A percentile compares a stretch with the other conserved stretches of the same genome.
phyloP scores from a whole-genome alignment of 305 asterid species.

The Ilex paraguariensis region DNA sequence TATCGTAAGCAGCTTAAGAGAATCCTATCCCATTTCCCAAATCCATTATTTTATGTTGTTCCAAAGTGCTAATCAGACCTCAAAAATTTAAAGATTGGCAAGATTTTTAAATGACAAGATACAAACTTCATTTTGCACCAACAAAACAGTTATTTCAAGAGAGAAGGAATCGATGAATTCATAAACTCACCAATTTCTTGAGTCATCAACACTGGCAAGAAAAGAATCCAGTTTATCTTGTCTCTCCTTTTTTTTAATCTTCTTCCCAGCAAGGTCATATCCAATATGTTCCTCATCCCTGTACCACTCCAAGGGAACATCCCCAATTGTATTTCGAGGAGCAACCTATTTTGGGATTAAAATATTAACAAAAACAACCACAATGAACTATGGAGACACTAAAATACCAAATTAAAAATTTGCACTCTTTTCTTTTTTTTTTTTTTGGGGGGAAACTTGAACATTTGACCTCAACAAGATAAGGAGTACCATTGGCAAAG shows the following conservation, averaged over 20 bases:
- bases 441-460: no score
- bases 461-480: no score
- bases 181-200: conserved; percentile 68
- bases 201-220: conserved; percentile 73
- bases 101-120: no score
- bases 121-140: no score
- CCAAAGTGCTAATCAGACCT: no score
- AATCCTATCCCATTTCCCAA: no score
- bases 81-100: no score
- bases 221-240: conserved; percentile 75
- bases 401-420: no score
- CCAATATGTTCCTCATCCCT: conserved; percentile 95
- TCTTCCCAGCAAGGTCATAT: conserved; percentile 81
- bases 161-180: neutral
- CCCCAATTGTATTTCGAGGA: conserved; percentile 89
- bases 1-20: no score
- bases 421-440: no score
- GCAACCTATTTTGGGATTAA: conserved; percentile 44
- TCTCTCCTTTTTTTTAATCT: conserved; percentile 86
- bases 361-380: neutral
- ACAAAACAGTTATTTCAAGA: neutral
- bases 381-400: neutral
- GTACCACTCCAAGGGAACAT: conserved; percentile 88
- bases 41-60: no score
- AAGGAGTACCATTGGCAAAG: no score